phyloP scores from a whole-genome alignment of 495 filamentous ascomycete species.

The Hypoxylon rickii region DNA sequence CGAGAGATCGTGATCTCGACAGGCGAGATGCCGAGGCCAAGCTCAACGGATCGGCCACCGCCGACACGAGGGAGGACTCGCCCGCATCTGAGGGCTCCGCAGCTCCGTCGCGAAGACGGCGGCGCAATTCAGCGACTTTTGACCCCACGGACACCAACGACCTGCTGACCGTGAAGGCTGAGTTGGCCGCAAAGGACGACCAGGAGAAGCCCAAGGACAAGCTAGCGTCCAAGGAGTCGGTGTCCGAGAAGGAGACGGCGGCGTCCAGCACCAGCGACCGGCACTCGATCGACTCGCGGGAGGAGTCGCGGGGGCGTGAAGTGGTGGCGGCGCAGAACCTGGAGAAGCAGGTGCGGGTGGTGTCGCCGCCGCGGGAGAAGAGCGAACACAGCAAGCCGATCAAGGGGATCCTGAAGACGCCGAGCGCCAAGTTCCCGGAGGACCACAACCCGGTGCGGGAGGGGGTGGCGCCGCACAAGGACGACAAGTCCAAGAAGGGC shows the following conservation, averaged over 20 bases:
- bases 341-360: constrained; percentile 56
- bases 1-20: constrained; percentile 25
- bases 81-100: constrained; percentile 24
- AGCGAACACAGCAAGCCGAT: constrained; percentile 50
- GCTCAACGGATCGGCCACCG: constrained; percentile 30
- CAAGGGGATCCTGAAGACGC: constrained; percentile 75
- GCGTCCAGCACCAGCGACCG: constrained; percentile 32
- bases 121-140: constrained; percentile 45
- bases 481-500: constrained; percentile 68
- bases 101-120: constrained; percentile 38
- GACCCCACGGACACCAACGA: constrained; percentile 56
- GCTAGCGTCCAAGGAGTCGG: constrained; percentile 30
- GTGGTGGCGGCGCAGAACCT: constrained; percentile 31
- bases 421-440: constrained; percentile 77
- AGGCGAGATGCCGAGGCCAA: constrained; percentile 36
- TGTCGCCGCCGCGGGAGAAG: constrained; percentile 59
- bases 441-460: constrained; percentile 77
- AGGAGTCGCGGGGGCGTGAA: constrained; percentile 48
- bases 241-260: constrained; percentile 24
- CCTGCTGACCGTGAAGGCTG: constrained; percentile 53
- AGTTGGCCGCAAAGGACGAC: constrained; percentile 46
- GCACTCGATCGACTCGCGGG: constrained; percentile 32
- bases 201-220: constrained; percentile 36
- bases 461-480: constrained; percentile 86
- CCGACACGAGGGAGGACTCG: constrained; percentile 28